phyloP scores from a whole-genome alignment of 2,329 filamentous ascomycete genomes.

The Diplodia corticola region DNA sequence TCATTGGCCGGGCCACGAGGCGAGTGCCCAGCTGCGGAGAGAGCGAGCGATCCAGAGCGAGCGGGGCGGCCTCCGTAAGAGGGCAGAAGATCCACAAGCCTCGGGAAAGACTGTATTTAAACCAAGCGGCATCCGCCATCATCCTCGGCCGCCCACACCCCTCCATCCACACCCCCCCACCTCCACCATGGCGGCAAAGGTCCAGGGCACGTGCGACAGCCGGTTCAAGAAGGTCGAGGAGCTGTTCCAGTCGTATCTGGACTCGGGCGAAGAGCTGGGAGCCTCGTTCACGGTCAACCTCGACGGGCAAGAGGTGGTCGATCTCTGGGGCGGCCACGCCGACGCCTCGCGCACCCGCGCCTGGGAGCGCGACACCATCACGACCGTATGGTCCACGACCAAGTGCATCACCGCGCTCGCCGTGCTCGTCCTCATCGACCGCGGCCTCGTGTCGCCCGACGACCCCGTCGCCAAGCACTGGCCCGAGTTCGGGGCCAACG shows the following conservation, averaged over 20 bases:
- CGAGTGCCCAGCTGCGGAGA: too few relatives aligned
- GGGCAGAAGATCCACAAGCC: too few relatives aligned
- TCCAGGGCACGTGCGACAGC: slow-evolving; percentile 42
- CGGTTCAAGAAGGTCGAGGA: slow-evolving; percentile 40
- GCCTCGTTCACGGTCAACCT: slow-evolving; percentile 48
- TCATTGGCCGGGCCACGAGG: too few relatives aligned
- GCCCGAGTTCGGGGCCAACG: slow-evolving; percentile 37
- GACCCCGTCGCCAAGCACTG: slow-evolving; percentile 35
- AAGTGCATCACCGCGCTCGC: slow-evolving; percentile 33
- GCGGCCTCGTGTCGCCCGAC: slow-evolving; percentile 30
- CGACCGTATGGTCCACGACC: slow-evolving; percentile 29
- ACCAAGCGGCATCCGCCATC: too few relatives aligned
- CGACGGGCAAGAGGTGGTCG: slow-evolving; percentile 45
- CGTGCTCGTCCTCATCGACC: slow-evolving; percentile 30
- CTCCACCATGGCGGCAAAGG: slow-evolving; percentile 20
- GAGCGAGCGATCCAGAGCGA: too few relatives aligned
- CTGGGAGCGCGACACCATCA: slow-evolving; percentile 40
- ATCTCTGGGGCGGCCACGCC: slow-evolving; percentile 48
- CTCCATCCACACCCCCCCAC: too few relatives aligned
- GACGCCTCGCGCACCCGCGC: slow-evolving; percentile 34
- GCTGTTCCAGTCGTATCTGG: slow-evolving; percentile 40
- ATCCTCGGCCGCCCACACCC: too few relatives aligned
- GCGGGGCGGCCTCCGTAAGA: too few relatives aligned
- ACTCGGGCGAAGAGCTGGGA: slow-evolving; percentile 45
- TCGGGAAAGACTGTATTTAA: too few relatives aligned